Evolutionary conservation across 805 yeast genomes (phyloP).

Genomic region (Blastobotrys robertii): DNA sequence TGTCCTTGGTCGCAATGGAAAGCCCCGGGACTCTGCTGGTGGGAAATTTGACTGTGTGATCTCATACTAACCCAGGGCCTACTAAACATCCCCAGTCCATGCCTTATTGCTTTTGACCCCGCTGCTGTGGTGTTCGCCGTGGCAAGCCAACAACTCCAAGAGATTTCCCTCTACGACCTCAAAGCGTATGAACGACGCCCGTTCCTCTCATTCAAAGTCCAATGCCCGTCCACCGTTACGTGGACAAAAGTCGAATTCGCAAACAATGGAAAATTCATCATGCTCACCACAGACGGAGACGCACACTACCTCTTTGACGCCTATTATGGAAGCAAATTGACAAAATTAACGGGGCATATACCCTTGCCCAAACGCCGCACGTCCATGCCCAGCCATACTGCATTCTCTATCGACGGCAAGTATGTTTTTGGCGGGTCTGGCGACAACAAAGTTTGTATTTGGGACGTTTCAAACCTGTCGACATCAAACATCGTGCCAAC

Average conservation of each 20-base stretch:
- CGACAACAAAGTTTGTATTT: conserved; percentile 41
- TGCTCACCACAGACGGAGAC: conserved; percentile 48
- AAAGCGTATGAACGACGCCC: conserved; percentile 49
- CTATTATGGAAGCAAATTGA: conserved; percentile 45
- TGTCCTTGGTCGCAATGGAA: too few species aligned
- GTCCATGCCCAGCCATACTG: conserved; percentile 47
- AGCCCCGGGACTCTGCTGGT: too few species aligned
- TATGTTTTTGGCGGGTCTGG: conserved; percentile 53
- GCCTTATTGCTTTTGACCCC: conserved; percentile 68
- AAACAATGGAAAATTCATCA: conserved; percentile 57
- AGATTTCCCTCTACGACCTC: conserved; percentile 51
- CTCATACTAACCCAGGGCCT: conserved; percentile 53
- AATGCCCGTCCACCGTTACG: conserved; percentile 27
- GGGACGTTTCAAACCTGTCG: conserved; percentile 33
- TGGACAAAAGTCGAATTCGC: conserved; percentile 73
- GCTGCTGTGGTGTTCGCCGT: conserved; percentile 74
- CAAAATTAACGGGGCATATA: conserved; percentile 39
- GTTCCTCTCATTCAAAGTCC: conserved; percentile 36
- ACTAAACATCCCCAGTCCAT: conserved; percentile 44
- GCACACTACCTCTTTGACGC: conserved; percentile 61
- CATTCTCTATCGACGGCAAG: conserved; percentile 60
- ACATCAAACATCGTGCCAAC: conserved; percentile 10
- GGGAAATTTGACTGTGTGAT: too few species aligned
- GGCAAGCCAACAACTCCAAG: conserved; percentile 36
- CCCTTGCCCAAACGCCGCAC: conserved; percentile 34